Base-by-base conservation (phyloP, 1,284 basidiomycete species). In the Pholiota adiposa region DNA sequence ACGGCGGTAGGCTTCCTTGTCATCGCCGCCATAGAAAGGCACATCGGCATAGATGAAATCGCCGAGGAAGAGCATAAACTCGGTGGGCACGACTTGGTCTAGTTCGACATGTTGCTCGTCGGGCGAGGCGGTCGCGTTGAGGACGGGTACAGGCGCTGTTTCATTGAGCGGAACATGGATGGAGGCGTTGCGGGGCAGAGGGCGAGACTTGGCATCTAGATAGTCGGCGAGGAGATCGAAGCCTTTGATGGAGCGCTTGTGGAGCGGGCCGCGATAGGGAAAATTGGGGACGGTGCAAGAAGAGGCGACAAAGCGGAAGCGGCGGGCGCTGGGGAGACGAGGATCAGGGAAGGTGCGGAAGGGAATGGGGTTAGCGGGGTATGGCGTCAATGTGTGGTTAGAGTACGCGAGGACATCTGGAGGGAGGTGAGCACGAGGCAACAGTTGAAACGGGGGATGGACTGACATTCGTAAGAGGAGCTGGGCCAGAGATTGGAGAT, bases 11-110 rank as follows among this genome's bases (percentile, higher is more conserved):
- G 81, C 79, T 54, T 86, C 81, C 57, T 75, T 72, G 59, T 79
- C 73, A 61, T 86, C 83, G 3, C 87, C 86, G 56, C 81, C 79
- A 70, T 85, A 88, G 12, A 79, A 62, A 2, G 91, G 91, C 1
- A 92, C 85, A 68, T 93, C 90, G 5, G 87, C 88, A 65, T 93
- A 92, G 66, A 93, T 88, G 66, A 90, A 88, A 68, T 93, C 89
- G 1, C 89, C 88, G 53, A 90, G 73, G 69, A 89, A 84, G 11
- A 90, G 68, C 72, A 90, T 72, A 65, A 90, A 91, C 58, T 84
- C 81, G 1, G 78, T 70, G 0, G 73, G 72, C 12, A 46, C 25
- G 6, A 51, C 54, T 53, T 56, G 44, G 62, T 59, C 38, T 12
- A 29, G 34, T n/a, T n/a, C n/a, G n/a, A n/a, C n/a, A n/a, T n/a